Base-by-base conservation (phyloP, 1,284 basidiomycete species). In the Heterobasidion occidentale region DNA sequence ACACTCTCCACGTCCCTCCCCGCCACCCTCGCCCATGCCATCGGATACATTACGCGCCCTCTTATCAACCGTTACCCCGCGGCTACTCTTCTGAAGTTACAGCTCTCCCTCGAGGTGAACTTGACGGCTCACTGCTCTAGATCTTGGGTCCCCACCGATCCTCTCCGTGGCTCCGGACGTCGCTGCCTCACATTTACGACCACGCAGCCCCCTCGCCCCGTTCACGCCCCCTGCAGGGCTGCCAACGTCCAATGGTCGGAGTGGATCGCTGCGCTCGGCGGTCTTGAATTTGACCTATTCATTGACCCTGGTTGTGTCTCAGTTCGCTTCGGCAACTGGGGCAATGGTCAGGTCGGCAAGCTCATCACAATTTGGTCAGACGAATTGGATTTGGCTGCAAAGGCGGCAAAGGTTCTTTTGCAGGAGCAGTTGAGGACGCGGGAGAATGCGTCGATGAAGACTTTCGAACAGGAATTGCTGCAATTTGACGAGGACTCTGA, bases 241-340 rank as follows among this genome's bases (percentile, higher is more conserved):
- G 74, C 84, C 38, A 79, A 80, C 58, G 77, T 90, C 42, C 81
- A 87, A 62, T 90, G 88, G 88, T 81, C 81, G 58, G 80, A 86
- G 64, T 90, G 88, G 88, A 85, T 88, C 53, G 64, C 76, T 48
- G 73, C 77, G 55, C 79, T 90, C 55, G 86, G 88, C 8, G 77
- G 79, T 61, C 70, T 74, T 56, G 85, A 87, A 69, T 84, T 90
- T 63, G 88, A 90, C 68, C 78, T 91, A 58, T 84, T 86, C 69
- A 79, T 89, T 62, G 85, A 90, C 68, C 88, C 88, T 57, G 88
- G 86, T 56, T 81, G 78, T 66, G 79, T 91, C 60, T 84, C 83
- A 56, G 71, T 88, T 59, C 84, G 84, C 60, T 75, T 79, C 65
- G 76, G 74, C 57, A 72, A 53, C 65, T 57, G 71, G 69, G 64